phyloP scores from a whole-genome alignment of 495 filamentous ascomycete species.

The Xylaria longipes region DNA sequence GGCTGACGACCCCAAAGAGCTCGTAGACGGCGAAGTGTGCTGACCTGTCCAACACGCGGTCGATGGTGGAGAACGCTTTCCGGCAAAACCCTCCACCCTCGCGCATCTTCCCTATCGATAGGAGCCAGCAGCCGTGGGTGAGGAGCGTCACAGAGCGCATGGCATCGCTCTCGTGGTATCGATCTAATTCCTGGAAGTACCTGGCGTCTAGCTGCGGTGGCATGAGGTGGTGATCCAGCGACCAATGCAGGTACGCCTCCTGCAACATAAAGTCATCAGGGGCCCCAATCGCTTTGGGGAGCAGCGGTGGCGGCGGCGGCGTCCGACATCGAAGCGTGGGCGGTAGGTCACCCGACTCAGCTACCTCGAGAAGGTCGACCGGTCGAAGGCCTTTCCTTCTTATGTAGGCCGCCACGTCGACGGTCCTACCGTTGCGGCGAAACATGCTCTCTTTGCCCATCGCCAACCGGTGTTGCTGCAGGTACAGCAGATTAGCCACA shows the following conservation, averaged over 20 bases:
- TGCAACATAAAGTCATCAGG: slow-evolving; percentile 38
- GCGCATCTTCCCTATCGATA: slow-evolving; percentile 35
- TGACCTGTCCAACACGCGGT: slow-evolving; percentile 37
- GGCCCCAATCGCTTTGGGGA: slow-evolving; percentile 27
- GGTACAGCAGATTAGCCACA: slow-evolving; percentile 43
- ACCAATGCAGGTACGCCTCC: slow-evolving; percentile 40
- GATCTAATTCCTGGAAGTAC: slow-evolving; percentile 35
- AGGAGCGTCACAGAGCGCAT: slow-evolving; percentile 37
- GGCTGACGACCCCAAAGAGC: slow-evolving; percentile 33
- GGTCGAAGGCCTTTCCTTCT: slow-evolving; percentile 44
- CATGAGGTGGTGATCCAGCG: slow-evolving; percentile 35
- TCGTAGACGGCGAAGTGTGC: slow-evolving; percentile 41
- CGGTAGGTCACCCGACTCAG: slow-evolving; percentile 41
- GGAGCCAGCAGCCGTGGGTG: slow-evolving; percentile 41
- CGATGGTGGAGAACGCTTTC: slow-evolving; percentile 32
- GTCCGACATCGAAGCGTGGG: slow-evolving; percentile 46
- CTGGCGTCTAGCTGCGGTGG: slow-evolving; percentile 35
- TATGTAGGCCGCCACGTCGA: slow-evolving; percentile 46
- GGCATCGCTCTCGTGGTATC: slow-evolving; percentile 36
- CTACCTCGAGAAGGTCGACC: slow-evolving; percentile 44
- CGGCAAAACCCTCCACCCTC: slow-evolving; percentile 37
- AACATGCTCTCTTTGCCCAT: slow-evolving; percentile 46
- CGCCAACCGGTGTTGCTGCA: slow-evolving; percentile 44
- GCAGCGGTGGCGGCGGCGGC: slow-evolving; percentile 33
- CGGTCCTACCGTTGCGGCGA: slow-evolving; percentile 42